These are phyloP conservation scores for Aureobasidium sp. DNA, from an alignment of 2,329 filamentous ascomycete genomes.

Conservation along the genomic window DNA sequence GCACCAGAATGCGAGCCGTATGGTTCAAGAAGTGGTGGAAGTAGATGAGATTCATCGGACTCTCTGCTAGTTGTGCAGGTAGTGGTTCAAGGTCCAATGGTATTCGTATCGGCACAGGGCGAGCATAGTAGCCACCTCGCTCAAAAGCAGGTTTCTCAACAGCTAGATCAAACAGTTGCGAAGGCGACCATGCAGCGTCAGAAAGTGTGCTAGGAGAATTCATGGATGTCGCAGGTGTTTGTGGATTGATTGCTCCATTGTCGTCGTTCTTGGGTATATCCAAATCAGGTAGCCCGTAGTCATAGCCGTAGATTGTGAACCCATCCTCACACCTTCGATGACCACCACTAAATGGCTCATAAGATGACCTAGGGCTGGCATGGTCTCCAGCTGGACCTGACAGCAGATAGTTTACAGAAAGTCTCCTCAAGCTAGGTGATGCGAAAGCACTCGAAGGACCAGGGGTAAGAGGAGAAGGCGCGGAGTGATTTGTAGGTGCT, in stretches of 20 bases:
- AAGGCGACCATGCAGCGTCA: conserved; percentile 6
- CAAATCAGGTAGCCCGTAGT: conserved; percentile 61
- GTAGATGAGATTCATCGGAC: conserved; percentile 74
- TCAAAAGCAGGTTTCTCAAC: conserved; percentile 45
- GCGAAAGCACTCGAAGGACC: conserved; percentile 34
- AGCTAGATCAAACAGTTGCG: background rate
- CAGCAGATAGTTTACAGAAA: conserved; percentile 61
- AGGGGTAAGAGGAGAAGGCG: conserved; percentile 39
- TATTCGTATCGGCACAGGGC: conserved; percentile 59
- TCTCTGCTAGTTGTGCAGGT: conserved; percentile 54
- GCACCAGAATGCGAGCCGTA: conserved; percentile 61
- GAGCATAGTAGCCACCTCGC: conserved; percentile 61
- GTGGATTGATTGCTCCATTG: conserved; percentile 50
- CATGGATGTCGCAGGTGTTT: conserved; percentile 10
- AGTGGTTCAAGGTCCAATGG: conserved; percentile 51
- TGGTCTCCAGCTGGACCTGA: conserved; percentile 42
- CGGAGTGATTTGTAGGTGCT: conserved; percentile 27
- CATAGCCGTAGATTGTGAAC: conserved; percentile 58
- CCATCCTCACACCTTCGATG: conserved; percentile 12
- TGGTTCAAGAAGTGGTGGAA: conserved; percentile 73
- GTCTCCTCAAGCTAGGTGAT: conserved; percentile 42
- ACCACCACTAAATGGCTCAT: background rate
- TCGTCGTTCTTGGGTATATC: conserved; percentile 69
- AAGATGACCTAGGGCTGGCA: background rate
- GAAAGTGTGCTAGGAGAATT: background rate